Conservation (phyloP, 2,329 filamentous ascomycete genomes). For the Stemphylium vesicarium region DNA sequence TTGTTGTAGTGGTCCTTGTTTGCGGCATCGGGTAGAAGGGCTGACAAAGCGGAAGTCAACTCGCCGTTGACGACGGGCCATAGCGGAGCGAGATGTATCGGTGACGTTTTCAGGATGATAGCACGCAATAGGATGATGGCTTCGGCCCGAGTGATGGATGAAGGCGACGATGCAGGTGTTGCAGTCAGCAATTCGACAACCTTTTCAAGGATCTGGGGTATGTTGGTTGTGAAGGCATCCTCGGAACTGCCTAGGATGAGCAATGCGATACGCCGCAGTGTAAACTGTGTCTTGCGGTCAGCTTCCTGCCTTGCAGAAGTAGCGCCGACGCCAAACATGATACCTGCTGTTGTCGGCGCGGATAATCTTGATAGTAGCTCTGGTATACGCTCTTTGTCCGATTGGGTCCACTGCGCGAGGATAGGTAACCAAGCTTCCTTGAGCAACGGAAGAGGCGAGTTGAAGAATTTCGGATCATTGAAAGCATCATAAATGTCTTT, state of each 20-base stretch:
- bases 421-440: slow-evolving; percentile 80
- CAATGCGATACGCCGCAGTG: slow-evolving; percentile 80
- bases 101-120: slow-evolving; percentile 77
- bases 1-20: slow-evolving; percentile 79
- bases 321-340: slow-evolving; percentile 98
- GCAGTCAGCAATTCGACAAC: slow-evolving; percentile 85
- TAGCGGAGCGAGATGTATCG: slow-evolving; percentile 79
- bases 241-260: slow-evolving; percentile 77
- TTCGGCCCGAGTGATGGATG: slow-evolving; percentile 85
- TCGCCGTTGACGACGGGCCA: slow-evolving; percentile 93
- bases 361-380: slow-evolving; percentile 81
- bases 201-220: slow-evolving; percentile 78
- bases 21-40: slow-evolving; percentile 71
- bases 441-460: slow-evolving; percentile 69
- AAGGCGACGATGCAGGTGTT: slow-evolving; percentile 87
- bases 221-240: slow-evolving; percentile 80
- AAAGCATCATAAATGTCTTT: slow-evolving; percentile 92
- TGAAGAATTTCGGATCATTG: slow-evolving; percentile 86
- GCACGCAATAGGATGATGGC: slow-evolving; percentile 88
- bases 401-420: slow-evolving; percentile 80
- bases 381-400: slow-evolving; percentile 85
- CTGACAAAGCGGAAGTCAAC: slow-evolving; percentile 78
- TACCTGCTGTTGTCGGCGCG: slow-evolving; percentile 88
- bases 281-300: slow-evolving; percentile 89
- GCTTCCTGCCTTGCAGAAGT: slow-evolving; percentile 93